phyloP scores from a whole-genome alignment of 1,284 basidiomycete species.

The Marasmius oreades region DNA sequence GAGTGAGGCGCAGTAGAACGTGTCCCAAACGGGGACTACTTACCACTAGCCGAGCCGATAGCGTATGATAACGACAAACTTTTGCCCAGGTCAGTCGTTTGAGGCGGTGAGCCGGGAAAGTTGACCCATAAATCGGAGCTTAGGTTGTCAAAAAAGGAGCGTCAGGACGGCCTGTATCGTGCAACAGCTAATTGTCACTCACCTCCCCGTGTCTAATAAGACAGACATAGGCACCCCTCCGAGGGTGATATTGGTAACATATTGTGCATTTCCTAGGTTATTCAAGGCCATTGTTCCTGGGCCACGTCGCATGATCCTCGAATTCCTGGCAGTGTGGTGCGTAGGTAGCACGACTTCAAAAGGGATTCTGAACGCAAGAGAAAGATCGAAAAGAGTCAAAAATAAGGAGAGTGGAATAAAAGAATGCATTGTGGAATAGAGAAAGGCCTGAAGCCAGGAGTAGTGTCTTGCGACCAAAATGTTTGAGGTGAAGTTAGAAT shows the following conservation, averaged over 20 bases:
- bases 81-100: constrained; percentile 54
- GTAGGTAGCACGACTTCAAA: constrained; percentile 34
- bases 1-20: constrained; percentile 1
- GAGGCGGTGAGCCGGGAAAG: constrained; percentile 42
- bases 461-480: background rate
- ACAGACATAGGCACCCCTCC: constrained; percentile 47
- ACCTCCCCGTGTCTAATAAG: constrained; percentile 61
- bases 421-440: constrained; percentile 8
- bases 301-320: constrained; percentile 26
- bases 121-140: constrained; percentile 69
- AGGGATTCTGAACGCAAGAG: constrained; percentile 42
- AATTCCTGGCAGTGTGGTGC: constrained; percentile 20
- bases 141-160: constrained; percentile 6
- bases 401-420: constrained; percentile 14
- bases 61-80: constrained; percentile 59
- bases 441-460: background rate
- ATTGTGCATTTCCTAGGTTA: constrained; percentile 61
- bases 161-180: background rate
- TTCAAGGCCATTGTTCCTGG: constrained; percentile 35
- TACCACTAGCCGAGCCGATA: constrained; percentile 62
- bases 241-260: constrained; percentile 55
- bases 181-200: constrained; percentile 1
- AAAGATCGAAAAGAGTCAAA: constrained; percentile 14
- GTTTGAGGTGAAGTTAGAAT: background rate
- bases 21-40: constrained; percentile 14